These are phyloP conservation scores for Cercospora nicotianae DNA, from an alignment of 2,329 filamentous ascomycete species.

Conservation along the genomic window DNA sequence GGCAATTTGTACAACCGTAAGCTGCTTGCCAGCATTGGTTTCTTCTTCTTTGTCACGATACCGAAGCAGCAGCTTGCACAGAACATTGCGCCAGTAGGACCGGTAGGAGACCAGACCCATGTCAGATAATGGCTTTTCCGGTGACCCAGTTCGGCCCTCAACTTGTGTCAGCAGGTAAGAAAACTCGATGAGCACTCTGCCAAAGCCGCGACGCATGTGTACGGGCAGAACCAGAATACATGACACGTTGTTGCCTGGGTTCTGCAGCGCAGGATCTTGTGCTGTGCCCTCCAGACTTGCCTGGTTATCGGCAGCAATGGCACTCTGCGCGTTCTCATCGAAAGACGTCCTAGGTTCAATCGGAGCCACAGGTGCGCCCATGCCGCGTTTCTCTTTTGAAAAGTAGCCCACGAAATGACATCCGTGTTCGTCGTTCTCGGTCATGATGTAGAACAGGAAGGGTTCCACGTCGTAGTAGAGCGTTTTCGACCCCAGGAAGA, in stretches of 20 bases:
- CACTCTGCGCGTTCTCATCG: slow-evolving; percentile 28
- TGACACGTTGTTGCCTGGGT: slow-evolving; percentile 78
- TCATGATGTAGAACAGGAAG: slow-evolving; percentile 96
- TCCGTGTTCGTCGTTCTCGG: slow-evolving; percentile 84
- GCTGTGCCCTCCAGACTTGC: slow-evolving; percentile 26
- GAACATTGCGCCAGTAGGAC: slow-evolving; percentile 90
- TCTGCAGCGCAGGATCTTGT: slow-evolving; percentile 36
- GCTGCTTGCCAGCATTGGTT: slow-evolving; percentile 25
- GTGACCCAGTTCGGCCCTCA: slow-evolving; percentile 90
- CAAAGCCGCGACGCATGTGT: slow-evolving; percentile 95
- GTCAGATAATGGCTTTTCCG: slow-evolving; percentile 94
- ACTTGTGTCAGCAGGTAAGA: slow-evolving; percentile 93
- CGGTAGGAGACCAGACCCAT: slow-evolving; percentile 97
- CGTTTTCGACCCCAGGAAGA: slow-evolving; percentile 98
- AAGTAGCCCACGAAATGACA: slow-evolving; percentile 99
- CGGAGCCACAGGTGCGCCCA: slow-evolving; percentile 63
- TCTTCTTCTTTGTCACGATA: slow-evolving; percentile 48
- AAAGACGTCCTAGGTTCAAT: slow-evolving; percentile 47
- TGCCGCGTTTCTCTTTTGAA: slow-evolving; percentile 85
- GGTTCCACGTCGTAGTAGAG: slow-evolving; percentile 98
- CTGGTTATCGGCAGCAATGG: slow-evolving; percentile 23
- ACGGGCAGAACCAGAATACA: slow-evolving; percentile 96
- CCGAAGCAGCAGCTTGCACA: slow-evolving; percentile 79
- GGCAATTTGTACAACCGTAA: slow-evolving; percentile 67
- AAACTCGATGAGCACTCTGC: slow-evolving; percentile 95